Conservation (phyloP, 139 green algal genomes). For the Picochlorum sp. region DNA sequence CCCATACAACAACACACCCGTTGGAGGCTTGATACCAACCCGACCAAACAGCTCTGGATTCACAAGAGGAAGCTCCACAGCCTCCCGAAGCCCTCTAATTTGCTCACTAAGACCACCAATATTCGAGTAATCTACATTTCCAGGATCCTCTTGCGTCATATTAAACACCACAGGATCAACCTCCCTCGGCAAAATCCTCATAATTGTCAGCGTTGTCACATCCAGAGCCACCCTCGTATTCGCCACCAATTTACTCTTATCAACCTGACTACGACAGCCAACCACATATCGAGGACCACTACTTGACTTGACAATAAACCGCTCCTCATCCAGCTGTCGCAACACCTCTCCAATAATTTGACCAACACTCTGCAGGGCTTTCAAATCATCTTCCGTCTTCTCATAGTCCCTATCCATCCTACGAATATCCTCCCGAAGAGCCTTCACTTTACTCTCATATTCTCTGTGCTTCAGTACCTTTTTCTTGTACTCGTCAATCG, state of each 20-base stretch:
- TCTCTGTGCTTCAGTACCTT: slow-evolving; percentile 57
- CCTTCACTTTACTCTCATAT: slow-evolving; percentile 33
- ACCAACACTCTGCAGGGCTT: slow-evolving; percentile 95
- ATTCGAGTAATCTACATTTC: slow-evolving; percentile 91
- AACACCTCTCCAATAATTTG: slow-evolving; percentile 99
- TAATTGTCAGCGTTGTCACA: slow-evolving; percentile 99
- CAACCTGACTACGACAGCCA: slow-evolving; percentile 90
- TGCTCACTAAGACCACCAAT: slow-evolving; percentile 96
- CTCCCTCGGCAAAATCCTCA: slow-evolving; percentile 92
- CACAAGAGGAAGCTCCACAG: slow-evolving; percentile 97
- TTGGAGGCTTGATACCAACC: slow-evolving; percentile 98
- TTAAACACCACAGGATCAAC: slow-evolving; percentile 98
- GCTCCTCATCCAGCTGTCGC: slow-evolving; percentile 92
- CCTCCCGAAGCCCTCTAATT: slow-evolving; percentile 80
- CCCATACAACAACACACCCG: slow-evolving; percentile 81
- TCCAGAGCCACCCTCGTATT: slow-evolving; percentile 95
- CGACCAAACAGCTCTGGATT: slow-evolving; percentile 98
- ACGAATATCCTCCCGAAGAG: slow-evolving; percentile 71
- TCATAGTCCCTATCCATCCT: slow-evolving; percentile 86
- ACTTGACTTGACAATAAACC: slow-evolving; percentile 98
- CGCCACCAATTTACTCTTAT: slow-evolving; percentile 83
- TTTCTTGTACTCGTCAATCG: slow-evolving; percentile 40
- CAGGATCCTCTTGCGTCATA: slow-evolving; percentile 95
- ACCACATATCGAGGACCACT: slow-evolving; percentile 97
- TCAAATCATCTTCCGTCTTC: slow-evolving; percentile 99